Percentiles rank a stretch among this genome's conserved stretches.
Evolutionary conservation across 148 eudicot species (phyloP).

Genomic region (Amaranthus cruentus): DNA sequence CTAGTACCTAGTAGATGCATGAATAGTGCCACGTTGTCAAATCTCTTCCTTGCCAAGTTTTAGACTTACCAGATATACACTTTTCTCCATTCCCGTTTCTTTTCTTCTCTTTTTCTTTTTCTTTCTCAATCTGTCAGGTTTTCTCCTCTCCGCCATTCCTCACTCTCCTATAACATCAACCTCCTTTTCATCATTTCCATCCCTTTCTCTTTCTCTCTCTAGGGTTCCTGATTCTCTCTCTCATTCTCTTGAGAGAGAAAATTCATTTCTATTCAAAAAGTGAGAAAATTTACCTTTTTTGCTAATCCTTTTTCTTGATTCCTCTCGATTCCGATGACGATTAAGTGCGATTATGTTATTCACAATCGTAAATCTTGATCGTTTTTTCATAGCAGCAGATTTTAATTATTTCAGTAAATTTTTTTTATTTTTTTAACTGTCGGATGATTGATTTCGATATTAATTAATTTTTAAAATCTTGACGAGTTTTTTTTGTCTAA

Average conservation of each 20-base stretch:
- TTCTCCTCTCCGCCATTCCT: neutral
- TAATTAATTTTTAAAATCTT: too few relatives aligned
- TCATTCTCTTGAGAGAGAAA: neutral
- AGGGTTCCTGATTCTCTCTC: slow-evolving; percentile 32
- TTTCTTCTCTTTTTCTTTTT: neutral
- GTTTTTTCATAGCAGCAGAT: neutral
- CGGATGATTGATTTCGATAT: too few relatives aligned
- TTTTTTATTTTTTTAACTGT: too few relatives aligned
- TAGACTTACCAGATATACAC: neutral
- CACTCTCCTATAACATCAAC: neutral
- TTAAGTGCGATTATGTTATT: neutral
- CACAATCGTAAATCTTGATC: slow-evolving; percentile 1
- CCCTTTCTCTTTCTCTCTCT: slow-evolving; percentile 24
- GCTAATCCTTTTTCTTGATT: neutral
- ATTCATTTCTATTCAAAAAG: neutral
- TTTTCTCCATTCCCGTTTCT: neutral
- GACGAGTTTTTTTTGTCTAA: neutral
- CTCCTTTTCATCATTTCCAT: neutral
- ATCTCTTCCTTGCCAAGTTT: slow-evolving; percentile 7
- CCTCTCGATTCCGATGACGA: slow-evolving; percentile 18
- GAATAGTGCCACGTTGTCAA: slow-evolving; percentile 27
- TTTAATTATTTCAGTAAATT: neutral
- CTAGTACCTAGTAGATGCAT: slow-evolving; percentile 20
- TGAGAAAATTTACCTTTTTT: neutral
- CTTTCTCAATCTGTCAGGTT: neutral